A percentile compares a stretch with the other conserved stretches of the same genome.
phyloP scores from a whole-genome alignment of 306 rosid genomes.

The Castanea sativa region DNA sequence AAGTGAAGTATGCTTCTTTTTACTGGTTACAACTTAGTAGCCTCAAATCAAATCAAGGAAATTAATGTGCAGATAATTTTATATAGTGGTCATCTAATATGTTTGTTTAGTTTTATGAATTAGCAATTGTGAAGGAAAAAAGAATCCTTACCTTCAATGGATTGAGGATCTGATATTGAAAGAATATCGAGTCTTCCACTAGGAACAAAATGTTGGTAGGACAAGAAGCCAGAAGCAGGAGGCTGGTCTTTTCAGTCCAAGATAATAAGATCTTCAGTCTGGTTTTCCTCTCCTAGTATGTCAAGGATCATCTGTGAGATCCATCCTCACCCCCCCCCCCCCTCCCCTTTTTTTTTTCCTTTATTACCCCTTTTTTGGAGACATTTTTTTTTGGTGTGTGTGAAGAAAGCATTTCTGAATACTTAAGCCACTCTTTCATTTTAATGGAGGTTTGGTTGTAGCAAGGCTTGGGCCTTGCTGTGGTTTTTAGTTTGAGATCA shows the following conservation, averaged over 20 bases:
- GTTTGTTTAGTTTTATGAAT: not conserved
- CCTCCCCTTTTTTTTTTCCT: too few species aligned
- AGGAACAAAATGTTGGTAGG: not conserved
- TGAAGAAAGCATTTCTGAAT: not conserved
- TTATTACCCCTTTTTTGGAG: not conserved
- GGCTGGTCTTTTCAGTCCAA: not conserved
- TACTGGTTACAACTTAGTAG: not conserved
- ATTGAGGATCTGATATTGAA: not conserved
- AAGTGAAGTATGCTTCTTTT: slow-evolving; percentile 57
- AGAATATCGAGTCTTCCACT: too few species aligned
- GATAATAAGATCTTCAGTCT: not conserved
- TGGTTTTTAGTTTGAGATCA: not conserved
- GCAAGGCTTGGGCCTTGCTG: not conserved
- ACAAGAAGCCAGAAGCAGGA: not conserved
- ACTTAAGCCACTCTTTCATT: not conserved
- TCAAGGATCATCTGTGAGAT: not conserved
- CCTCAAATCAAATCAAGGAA: not conserved
- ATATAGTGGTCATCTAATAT: not conserved
- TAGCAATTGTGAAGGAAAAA: not conserved
- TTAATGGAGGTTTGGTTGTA: not conserved
- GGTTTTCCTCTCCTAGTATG: not conserved
- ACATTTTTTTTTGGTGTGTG: not conserved
- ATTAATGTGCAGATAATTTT: too few species aligned
- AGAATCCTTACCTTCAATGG: not conserved
- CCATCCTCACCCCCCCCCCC: not conserved